These are phyloP conservation scores for Pseudocercospora fuligena DNA, from an alignment of 2,329 filamentous ascomycete species.

Conservation along the genomic window DNA sequence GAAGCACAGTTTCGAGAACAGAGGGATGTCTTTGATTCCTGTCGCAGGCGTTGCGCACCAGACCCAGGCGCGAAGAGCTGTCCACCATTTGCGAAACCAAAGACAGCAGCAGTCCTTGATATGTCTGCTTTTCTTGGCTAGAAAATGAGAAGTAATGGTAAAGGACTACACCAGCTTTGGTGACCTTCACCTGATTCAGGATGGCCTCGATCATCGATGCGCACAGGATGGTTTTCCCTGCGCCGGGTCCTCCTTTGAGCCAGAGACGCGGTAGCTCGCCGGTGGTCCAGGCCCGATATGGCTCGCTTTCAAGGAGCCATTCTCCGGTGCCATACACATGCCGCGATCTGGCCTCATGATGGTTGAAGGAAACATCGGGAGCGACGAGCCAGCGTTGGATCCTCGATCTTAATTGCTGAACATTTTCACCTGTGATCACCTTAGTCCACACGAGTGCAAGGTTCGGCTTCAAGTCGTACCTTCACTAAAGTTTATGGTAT, in stretches of 20 bases:
- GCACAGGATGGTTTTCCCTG: neutral
- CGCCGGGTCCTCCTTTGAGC: neutral
- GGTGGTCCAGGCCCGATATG: neutral
- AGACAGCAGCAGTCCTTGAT: neutral
- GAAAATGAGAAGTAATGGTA: neutral
- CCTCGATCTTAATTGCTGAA: neutral
- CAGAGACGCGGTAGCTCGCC: neutral
- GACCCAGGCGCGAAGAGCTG: too few species aligned
- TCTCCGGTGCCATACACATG: neutral
- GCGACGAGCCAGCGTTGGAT: neutral
- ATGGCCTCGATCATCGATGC: neutral
- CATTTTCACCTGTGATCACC: too few species aligned
- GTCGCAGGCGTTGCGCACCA: neutral
- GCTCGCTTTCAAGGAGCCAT: neutral
- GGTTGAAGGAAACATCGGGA: neutral
- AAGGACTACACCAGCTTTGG: neutral
- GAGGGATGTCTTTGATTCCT: neutral
- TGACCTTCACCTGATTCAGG: neutral
- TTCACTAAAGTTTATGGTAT: too few species aligned
- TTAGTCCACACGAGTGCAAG: too few species aligned
- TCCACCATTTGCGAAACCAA: neutral
- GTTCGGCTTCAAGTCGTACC: too few species aligned
- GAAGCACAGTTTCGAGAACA: neutral
- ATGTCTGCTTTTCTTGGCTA: neutral
- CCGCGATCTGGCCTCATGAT: neutral